Base-by-base conservation (phyloP, 345 rosid species). In the Xanthoceras sorbifolium region DNA sequence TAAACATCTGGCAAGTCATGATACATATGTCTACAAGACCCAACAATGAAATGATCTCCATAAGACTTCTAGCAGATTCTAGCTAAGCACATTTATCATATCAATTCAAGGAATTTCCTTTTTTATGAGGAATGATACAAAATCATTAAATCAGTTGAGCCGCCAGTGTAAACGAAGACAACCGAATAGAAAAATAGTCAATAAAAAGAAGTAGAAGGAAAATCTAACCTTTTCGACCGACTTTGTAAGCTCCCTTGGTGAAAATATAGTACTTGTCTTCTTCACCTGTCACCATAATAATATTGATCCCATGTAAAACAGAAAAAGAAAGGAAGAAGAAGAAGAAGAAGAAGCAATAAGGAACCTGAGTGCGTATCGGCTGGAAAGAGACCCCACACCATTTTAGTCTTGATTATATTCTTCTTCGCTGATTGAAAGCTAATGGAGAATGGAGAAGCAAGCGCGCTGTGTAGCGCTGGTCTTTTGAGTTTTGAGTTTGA, bases 301-400 rank as follows among this genome's bases (percentile, higher is more conserved):
- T n/a, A 69, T 40, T 17, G 0, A 34, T 44, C 64, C 42, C 23
- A 11, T 9, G 29, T 7, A 25, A 31, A 8, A 32, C 20, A 15
- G 10, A 31, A 57, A 5, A 71, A 22, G 2, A 6, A 18, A 52
- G 26, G 20, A 60, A 64, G 12, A 38, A 23, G 38, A 52, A n/a
- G 59, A 6, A 31, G 46, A 36, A 20, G 42, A 54, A 46, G 32
- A 1, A 42, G 32, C 32, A 22, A 20, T 46, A 46, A 32, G 38
- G 59, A 59, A 86, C 97, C 96, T 89, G 93, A 84, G 26, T 84
- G 90, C 71, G 92, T 86, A 79, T 90, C 98, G 64, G 70, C 86
- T 48, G 98, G 94, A 76, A 89, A 84, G 77, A 92, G 81, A 71
- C 85, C 89, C 97, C 98, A 94, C 63, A 94, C 97, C 98, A 94